Percentiles rank a stretch among this genome's conserved stretches.
These are phyloP conservation scores for Gautieria morchelliformis DNA, from an alignment of 768 basidiomycete genomes.

Conservation along the genomic window DNA sequence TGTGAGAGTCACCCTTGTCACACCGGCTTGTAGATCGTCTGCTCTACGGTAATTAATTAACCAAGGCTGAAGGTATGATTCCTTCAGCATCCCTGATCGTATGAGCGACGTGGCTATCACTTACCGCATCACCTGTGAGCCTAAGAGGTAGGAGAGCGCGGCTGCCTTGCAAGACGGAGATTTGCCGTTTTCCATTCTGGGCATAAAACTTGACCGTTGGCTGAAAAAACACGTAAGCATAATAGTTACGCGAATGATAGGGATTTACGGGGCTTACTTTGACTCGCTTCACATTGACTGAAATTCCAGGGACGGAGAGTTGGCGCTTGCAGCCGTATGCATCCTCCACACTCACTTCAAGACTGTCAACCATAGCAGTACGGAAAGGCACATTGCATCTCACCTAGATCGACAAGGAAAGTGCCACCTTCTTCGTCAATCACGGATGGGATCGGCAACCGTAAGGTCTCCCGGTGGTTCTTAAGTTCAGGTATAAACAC, in stretches of 20 bases:
- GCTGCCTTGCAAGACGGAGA: conserved; percentile 68
- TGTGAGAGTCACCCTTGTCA: conserved; percentile 33
- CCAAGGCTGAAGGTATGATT: conserved; percentile 62
- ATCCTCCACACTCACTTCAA: conserved; percentile 76
- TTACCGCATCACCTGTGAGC: conserved; percentile 83
- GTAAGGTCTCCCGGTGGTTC: conserved; percentile 42
- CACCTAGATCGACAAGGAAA: conserved; percentile 74
- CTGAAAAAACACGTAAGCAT: conserved; percentile 25
- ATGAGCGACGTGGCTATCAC: conserved; percentile 17
- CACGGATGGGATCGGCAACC: conserved; percentile 57
- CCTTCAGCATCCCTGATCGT: conserved; percentile 5
- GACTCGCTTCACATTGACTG: conserved; percentile 74
- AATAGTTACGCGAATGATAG: background rate
- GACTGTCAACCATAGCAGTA: background rate
- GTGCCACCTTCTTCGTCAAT: conserved; percentile 61
- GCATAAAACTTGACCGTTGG: conserved; percentile 86
- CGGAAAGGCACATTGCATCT: conserved; percentile 11
- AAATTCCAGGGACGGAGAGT: conserved; percentile 65
- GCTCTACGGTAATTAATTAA: conserved; percentile 58
- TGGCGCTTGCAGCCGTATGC: conserved; percentile 76
- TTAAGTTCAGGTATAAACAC: conserved; percentile 47
- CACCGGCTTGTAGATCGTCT: conserved; percentile 29
- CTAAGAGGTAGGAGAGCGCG: conserved; percentile 66
- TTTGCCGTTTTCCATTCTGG: conserved; percentile 41
- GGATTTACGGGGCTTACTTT: conserved; percentile 39